Base-by-base conservation (phyloP, 2,329 filamentous ascomycete genomes). In the Hysterium pulicare region DNA sequence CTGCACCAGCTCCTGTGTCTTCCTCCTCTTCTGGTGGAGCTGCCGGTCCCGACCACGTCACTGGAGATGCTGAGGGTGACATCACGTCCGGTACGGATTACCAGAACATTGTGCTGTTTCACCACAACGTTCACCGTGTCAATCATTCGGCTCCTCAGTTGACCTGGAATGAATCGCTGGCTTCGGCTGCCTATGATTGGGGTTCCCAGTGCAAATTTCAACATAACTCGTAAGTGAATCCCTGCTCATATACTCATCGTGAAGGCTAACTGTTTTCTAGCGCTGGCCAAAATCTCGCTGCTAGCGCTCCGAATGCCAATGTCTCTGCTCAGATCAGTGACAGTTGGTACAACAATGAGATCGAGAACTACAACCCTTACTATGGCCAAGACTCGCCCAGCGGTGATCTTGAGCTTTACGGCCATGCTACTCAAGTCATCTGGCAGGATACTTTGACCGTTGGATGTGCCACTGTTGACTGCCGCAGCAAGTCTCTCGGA, bases 301-400 rank as follows among this genome's bases (percentile, higher is more conserved):
- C 84, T 47, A 75, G 83, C 52, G 75, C 79, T 46, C 59, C 68
- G 2, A 64, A 71, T n/a, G 43, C 69, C 46, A 77, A 82, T 35
- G 74, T 87, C 49, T 80, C 81, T 41, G 74, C 78, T 50, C 82
- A 85, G 53, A 83, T 91, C 62, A 87, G 83, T 58, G 79, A 91
- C 64, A 75, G 84, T 71, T 96, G 93, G 88, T 96, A 96, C 79
- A 88, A 93, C 66, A 79, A 79, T 57, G 89, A 95, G 69, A 73
- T 86, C 56, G 62, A 63, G 49, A 83, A 76, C 68, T 75, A 75
- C 45, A 57, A 61, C 22, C 66, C 70, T 40, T 74, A 69, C 62
- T 93, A 43, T 73, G 53, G 61, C 67, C 45, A 75, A 73, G 61
- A 36, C 60, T 37, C 45, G 3, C 37, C 37, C 17, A 39, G 58